Conservation (phyloP, 2,329 filamentous ascomycete species). For the Neofusicoccum sp. region DNA sequence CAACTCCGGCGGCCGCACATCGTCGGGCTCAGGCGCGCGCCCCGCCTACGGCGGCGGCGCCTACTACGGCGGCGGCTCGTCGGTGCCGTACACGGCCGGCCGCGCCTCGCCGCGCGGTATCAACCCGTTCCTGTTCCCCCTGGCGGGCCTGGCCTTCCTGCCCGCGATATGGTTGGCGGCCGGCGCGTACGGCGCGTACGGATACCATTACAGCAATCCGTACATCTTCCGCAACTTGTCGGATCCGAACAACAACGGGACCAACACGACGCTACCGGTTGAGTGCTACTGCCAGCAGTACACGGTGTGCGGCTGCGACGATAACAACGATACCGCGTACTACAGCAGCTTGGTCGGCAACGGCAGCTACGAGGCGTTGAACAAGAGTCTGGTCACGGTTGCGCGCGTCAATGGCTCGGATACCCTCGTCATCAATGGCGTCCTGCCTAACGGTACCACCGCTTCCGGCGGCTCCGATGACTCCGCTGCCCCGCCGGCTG, state of each 20-base stretch:
- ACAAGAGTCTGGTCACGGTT: slow-evolving; percentile 65
- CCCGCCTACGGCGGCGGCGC: slow-evolving; percentile 63
- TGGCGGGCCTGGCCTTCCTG: slow-evolving; percentile 58
- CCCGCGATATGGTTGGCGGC: slow-evolving; percentile 62
- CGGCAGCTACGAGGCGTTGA: slow-evolving; percentile 58
- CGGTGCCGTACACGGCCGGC: slow-evolving; percentile 63
- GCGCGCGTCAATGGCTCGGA: slow-evolving; percentile 63
- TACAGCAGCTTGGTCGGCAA: slow-evolving; percentile 61
- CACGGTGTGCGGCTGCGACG: slow-evolving; percentile 68
- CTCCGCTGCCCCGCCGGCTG: not conserved
- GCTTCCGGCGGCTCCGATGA: slow-evolving; percentile 42
- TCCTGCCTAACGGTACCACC: slow-evolving; percentile 62
- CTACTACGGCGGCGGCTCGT: slow-evolving; percentile 66
- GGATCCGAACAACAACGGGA: slow-evolving; percentile 46
- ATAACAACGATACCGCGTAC: slow-evolving; percentile 61
- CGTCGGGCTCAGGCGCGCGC: slow-evolving; percentile 59
- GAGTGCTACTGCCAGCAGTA: slow-evolving; percentile 63
- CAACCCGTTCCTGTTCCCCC: slow-evolving; percentile 53
- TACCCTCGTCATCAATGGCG: slow-evolving; percentile 75
- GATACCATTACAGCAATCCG: slow-evolving; percentile 62
- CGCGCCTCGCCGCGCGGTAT: slow-evolving; percentile 51
- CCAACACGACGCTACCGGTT: slow-evolving; percentile 63
- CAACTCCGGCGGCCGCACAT: slow-evolving; percentile 48
- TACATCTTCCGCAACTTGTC: slow-evolving; percentile 56
- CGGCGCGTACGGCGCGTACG: slow-evolving; percentile 57